These are phyloP conservation scores for Caryopteris hybrid DNA, from an alignment of 305 asterid species.

Conservation along the genomic window DNA sequence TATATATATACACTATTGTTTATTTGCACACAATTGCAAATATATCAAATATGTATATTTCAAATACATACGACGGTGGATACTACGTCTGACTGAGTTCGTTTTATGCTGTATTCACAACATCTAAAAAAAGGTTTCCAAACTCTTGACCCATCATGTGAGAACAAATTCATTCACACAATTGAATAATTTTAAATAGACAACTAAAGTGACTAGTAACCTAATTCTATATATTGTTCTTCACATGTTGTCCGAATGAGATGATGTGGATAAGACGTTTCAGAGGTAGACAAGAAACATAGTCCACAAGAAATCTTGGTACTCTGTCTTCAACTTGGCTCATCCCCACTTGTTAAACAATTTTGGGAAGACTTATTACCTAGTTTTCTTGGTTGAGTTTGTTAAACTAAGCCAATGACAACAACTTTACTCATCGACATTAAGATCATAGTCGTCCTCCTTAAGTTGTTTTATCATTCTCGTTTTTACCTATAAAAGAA, in stretches of 20 bases:
- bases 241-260: not conserved
- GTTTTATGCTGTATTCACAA: no score
- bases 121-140: no score
- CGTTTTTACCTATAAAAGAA: no score
- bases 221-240: slow-evolving; percentile 2
- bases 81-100: no score
- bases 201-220: slow-evolving; percentile 17
- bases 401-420: not conserved
- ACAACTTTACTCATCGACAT: not conserved
- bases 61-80: no score
- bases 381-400: not conserved
- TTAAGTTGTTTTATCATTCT: no score
- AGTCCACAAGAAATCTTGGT: slow-evolving; percentile 13
- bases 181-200: not conserved
- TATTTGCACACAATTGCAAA: no score
- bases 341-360: not conserved
- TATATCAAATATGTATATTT: no score
- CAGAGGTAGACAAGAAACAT: slow-evolving; percentile 19
- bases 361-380: not conserved
- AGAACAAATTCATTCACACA: not conserved
- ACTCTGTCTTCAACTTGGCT: not conserved
- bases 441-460: no score
- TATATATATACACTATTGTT: no score
- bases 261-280: not conserved
- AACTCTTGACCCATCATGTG: no score